Conservation (phyloP, 1,139 yeast species). For the Hyphopichia khmerensis region DNA sequence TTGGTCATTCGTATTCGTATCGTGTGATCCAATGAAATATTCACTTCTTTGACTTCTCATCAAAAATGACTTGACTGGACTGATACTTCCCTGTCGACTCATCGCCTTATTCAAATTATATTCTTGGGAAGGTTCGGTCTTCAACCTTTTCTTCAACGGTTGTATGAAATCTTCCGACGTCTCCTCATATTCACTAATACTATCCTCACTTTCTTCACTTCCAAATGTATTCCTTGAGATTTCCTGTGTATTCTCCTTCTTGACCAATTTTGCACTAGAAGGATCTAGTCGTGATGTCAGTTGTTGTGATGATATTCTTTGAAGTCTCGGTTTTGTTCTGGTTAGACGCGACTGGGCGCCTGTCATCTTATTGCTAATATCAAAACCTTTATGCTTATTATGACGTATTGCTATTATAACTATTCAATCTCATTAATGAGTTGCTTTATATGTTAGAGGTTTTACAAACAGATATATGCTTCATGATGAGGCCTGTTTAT, state of each 20-base stretch:
- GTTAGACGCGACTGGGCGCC: constrained; percentile 1
- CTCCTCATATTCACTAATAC: constrained; percentile 9
- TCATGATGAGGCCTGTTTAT: too few species aligned
- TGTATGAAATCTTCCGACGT: constrained; percentile 4
- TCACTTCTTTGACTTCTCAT: neutral
- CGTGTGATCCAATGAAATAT: neutral
- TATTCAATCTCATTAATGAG: too few species aligned
- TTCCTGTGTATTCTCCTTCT: too few species aligned
- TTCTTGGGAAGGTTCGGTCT: too few species aligned
- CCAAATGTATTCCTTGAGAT: neutral
- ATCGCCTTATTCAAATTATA: too few species aligned
- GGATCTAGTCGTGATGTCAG: neutral
- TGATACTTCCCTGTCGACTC: neutral
- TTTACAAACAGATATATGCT: too few species aligned
- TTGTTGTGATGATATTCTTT: neutral
- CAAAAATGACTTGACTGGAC: constrained; percentile 2
- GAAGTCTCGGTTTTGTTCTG: neutral
- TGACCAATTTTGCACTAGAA: too few species aligned
- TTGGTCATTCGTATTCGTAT: constrained; percentile 10
- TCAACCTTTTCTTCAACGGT: neutral
- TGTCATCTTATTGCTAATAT: neutral
- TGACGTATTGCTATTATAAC: neutral
- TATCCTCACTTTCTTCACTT: constrained; percentile 5
- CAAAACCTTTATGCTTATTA: too few species aligned
- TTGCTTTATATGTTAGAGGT: too few species aligned